These are phyloP conservation scores for Orychophragmus violaceus DNA, from an alignment of 345 rosid species.

Conservation along the genomic window DNA sequence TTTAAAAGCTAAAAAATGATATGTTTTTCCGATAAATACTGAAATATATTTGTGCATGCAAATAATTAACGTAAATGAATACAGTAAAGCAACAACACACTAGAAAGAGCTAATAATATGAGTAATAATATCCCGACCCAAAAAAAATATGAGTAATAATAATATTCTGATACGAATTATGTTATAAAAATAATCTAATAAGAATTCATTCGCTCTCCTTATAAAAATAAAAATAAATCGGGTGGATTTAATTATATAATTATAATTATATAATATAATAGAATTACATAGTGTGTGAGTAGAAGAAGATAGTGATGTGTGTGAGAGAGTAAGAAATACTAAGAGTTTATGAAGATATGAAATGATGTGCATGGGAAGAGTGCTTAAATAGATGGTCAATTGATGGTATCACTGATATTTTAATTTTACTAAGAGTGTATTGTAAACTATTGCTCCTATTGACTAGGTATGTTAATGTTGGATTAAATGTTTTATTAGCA, in stretches of 20 bases:
- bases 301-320: not conserved
- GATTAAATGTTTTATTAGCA: not conserved
- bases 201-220: not conserved
- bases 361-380: slow-evolving; percentile 18
- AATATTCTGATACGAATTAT: no score
- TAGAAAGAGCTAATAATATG: not conserved
- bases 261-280: no score
- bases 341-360: slow-evolving; percentile 6
- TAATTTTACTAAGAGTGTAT: no score
- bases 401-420: not conserved
- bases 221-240: not conserved
- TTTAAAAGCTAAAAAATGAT: not conserved
- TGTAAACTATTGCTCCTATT: not conserved
- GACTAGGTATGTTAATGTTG: not conserved
- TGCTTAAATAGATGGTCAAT: slow-evolving; percentile 29
- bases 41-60: not conserved
- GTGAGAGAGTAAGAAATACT: not conserved
- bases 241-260: not conserved
- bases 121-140: no score
- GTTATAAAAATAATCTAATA: not conserved
- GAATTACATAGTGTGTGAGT: no score
- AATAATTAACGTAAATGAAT: not conserved
- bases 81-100: not conserved
- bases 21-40: not conserved
- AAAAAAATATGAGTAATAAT: no score